phyloP scores from a whole-genome alignment of 805 yeast species.

The Wickerhamiella alocasiicola region DNA sequence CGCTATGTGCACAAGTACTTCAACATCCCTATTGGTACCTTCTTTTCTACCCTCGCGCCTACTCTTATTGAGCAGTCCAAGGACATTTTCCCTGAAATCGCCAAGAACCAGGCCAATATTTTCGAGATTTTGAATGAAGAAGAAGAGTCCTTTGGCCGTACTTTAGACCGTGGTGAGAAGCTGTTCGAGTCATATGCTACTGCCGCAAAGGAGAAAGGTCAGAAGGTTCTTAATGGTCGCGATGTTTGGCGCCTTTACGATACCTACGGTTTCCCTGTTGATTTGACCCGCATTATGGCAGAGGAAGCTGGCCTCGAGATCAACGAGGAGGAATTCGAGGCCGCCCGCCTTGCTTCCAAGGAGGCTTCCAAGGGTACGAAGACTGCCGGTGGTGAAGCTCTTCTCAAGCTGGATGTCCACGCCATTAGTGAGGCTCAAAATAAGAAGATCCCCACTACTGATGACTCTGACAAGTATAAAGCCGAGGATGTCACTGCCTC shows the following conservation, averaged over 20 bases:
- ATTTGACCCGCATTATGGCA: conserved; percentile 95
- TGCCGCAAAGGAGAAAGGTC: conserved; percentile 61
- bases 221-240: conserved; percentile 71
- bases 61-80: conserved; percentile 79
- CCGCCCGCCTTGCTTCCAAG: conserved; percentile 74
- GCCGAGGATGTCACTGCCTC: conserved; percentile 55
- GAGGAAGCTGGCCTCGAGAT: conserved; percentile 91
- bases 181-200: conserved; percentile 87
- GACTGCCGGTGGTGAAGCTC: conserved; percentile 41
- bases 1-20: conserved; percentile 93
- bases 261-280: conserved; percentile 98
- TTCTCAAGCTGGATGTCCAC: conserved; percentile 83
- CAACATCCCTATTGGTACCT: conserved; percentile 88
- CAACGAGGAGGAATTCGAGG: conserved; percentile 85
- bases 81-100: conserved; percentile 85
- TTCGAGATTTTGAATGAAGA: conserved; percentile 92
- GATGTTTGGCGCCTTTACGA: conserved; percentile 98
- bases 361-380: conserved; percentile 93
- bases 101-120: conserved; percentile 55
- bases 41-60: conserved; percentile 85
- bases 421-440: conserved; percentile 60
- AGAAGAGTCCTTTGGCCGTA: conserved; percentile 87
- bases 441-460: conserved; percentile 58
- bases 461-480: conserved; percentile 63
- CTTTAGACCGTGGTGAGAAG: conserved; percentile 96